A percentile compares a stretch with the other conserved stretches of the same genome.
These are phyloP conservation scores for Anastatica hierochuntica DNA, from an alignment of 345 rosid genomes.

Conservation along the genomic window DNA sequence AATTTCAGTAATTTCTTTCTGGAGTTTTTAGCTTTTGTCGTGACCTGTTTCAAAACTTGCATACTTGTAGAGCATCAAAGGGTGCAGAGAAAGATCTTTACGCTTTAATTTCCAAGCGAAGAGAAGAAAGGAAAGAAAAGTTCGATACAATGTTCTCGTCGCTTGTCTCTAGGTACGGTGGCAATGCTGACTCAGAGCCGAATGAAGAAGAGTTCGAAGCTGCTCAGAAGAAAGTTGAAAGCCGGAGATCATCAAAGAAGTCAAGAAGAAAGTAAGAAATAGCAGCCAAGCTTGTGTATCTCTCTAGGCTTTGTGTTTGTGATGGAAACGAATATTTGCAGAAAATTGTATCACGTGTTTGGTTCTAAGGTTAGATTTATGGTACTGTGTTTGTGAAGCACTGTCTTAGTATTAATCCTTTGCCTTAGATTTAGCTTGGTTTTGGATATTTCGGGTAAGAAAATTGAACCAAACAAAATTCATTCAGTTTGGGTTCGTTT, in stretches of 20 bases:
- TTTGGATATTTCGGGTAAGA: too few species aligned
- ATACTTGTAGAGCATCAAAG: slow-evolving; percentile 33
- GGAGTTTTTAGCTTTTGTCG: neutral
- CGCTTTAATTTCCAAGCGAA: slow-evolving; percentile 55
- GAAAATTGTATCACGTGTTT: neutral
- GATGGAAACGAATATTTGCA: neutral
- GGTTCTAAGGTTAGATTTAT: neutral
- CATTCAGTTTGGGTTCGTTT: too few species aligned
- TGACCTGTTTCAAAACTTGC: neutral
- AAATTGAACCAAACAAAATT: too few species aligned
- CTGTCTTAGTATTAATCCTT: too few species aligned
- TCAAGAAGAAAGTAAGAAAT: slow-evolving; percentile 26
- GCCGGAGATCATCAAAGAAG: slow-evolving; percentile 38
- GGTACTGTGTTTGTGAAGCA: neutral
- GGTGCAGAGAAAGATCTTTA: slow-evolving; percentile 46
- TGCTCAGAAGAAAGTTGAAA: slow-evolving; percentile 54
- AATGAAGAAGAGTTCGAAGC: slow-evolving; percentile 94
- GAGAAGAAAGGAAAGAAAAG: slow-evolving; percentile 49
- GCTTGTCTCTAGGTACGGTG: slow-evolving; percentile 60
- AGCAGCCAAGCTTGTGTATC: neutral
- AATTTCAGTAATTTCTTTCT: too few species aligned
- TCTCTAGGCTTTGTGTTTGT: neutral
- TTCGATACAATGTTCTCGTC: slow-evolving; percentile 86
- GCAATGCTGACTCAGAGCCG: slow-evolving; percentile 43
- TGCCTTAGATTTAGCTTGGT: too few species aligned